A percentile compares a stretch with the other conserved stretches of the same genome.
Conservation (phyloP, 1,139 yeast species). For the Blastobotrys raffinosifermentans region DNA sequence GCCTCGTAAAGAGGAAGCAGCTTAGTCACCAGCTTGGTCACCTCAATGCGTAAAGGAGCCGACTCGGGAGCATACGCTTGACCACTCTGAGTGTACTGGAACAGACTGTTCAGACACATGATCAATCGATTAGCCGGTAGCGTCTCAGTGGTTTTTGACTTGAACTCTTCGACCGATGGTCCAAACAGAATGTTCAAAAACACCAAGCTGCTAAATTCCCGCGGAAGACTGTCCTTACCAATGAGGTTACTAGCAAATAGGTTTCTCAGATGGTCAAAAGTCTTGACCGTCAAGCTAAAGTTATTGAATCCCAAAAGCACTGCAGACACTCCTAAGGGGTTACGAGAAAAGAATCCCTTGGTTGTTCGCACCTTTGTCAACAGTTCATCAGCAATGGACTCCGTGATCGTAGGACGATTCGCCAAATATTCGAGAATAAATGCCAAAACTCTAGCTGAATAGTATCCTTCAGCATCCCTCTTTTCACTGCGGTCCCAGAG, state of each 20-base stretch:
- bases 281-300: constrained; percentile 9
- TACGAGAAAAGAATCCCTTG: constrained; percentile 3
- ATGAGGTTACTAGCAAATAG: constrained; percentile 59
- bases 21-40: constrained; percentile 44
- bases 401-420: constrained; percentile 10
- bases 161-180: constrained; percentile 21
- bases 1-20: constrained; percentile 33
- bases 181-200: constrained; percentile 47
- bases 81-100: constrained; percentile 57
- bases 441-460: constrained; percentile 14
- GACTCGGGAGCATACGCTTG: constrained; percentile 55
- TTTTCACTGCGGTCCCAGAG: constrained; percentile 13
- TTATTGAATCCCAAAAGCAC: constrained; percentile 16
- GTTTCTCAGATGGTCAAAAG: constrained; percentile 48
- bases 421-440: constrained; percentile 12
- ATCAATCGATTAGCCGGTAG: constrained; percentile 33
- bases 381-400: constrained; percentile 11
- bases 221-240: constrained; percentile 36
- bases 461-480: constrained; percentile 14
- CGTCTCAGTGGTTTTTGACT: constrained; percentile 7
- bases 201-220: constrained; percentile 38
- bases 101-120: constrained; percentile 51
- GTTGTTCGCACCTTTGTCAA: constrained; percentile 9
- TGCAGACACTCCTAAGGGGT: constrained; percentile 15
- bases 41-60: constrained; percentile 44